Evolutionary conservation across 139 green algal genomes (phyloP), one percentile per base, ranked within the genome.

Genomic region (Tetratostichococcus sp.): DNA sequence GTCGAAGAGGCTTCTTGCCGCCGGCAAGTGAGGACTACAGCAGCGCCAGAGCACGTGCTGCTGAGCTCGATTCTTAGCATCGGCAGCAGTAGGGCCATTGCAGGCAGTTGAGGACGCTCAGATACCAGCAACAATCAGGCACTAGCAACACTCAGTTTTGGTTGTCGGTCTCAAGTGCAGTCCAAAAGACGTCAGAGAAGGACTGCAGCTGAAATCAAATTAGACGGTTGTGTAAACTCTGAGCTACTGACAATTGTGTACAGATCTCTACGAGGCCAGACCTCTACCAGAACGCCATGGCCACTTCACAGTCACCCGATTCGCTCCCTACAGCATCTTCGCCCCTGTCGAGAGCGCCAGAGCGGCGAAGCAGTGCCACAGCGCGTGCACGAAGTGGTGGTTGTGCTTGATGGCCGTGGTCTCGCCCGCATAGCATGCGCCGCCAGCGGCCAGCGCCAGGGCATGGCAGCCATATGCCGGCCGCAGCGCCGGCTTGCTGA

Each of bases 21-120:
- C 77, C 30, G 82, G 82, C 32, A 81, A 73, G 35, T 88, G 72
- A 88, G 35, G 23, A 4, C 8, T 28, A 70, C 31, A 16, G n/a
- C n/a, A n/a, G n/a, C 66, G n/a, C 21, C 31, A 30, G 16, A 70
- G 21, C 26, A 70, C n/a, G 66, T 34, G 62, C 8, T 16, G n/a
- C n/a, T n/a, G n/a, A n/a, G n/a, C n/a, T n/a, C n/a, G n/a, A n/a
- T n/a, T n/a, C n/a, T n/a, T n/a, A n/a, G n/a, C n/a, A n/a, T n/a
- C n/a, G n/a, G n/a, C n/a, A n/a, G n/a, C n/a, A n/a, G n/a, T n/a
- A n/a, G n/a, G n/a, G n/a, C n/a, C n/a, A n/a, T n/a, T n/a, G n/a
- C n/a, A n/a, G n/a, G n/a, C n/a, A n/a, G n/a, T n/a, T n/a, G n/a
- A n/a, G n/a, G n/a, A n/a, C n/a, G n/a, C n/a, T n/a, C n/a, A n/a